phyloP scores from a whole-genome alignment of 140 eudicot species.

The Oenanthe javanica region DNA sequence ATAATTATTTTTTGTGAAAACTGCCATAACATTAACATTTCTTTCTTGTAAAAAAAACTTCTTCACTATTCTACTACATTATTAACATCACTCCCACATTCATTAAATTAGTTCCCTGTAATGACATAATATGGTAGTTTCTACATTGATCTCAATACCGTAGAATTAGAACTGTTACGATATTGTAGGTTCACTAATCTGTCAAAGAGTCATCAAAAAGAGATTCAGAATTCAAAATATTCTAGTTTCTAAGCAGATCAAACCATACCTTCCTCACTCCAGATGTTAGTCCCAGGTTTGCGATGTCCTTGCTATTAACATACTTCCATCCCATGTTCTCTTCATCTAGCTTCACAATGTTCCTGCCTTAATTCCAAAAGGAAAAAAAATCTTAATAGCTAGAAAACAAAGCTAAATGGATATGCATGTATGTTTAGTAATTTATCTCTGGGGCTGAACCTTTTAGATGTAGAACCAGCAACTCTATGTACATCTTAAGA shows the following conservation, averaged over 20 bases:
- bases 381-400: not conserved
- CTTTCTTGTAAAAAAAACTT: not conserved
- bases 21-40: no score
- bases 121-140: not conserved
- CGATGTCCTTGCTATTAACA: constrained; percentile 10
- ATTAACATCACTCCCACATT: not conserved
- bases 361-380: constrained; percentile 32
- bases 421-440: not conserved
- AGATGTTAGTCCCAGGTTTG: constrained; percentile 12
- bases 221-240: no score
- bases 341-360: constrained; percentile 21
- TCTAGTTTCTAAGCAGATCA: not conserved
- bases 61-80: not conserved
- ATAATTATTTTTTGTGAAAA: no score
- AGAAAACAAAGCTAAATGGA: not conserved
- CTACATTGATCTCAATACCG: not conserved
- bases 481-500: constrained; percentile 86
- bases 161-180: not conserved
- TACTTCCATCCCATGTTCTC: constrained; percentile 8
- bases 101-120: not conserved
- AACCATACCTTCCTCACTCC: constrained; percentile 11
- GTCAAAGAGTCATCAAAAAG: not conserved
- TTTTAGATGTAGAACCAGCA: constrained; percentile 51
- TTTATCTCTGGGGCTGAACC: constrained; percentile 33
- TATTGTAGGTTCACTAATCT: not conserved